Conservation (phyloP, 1,284 basidiomycete genomes). For the Tranzscheliella williamsii region DNA sequence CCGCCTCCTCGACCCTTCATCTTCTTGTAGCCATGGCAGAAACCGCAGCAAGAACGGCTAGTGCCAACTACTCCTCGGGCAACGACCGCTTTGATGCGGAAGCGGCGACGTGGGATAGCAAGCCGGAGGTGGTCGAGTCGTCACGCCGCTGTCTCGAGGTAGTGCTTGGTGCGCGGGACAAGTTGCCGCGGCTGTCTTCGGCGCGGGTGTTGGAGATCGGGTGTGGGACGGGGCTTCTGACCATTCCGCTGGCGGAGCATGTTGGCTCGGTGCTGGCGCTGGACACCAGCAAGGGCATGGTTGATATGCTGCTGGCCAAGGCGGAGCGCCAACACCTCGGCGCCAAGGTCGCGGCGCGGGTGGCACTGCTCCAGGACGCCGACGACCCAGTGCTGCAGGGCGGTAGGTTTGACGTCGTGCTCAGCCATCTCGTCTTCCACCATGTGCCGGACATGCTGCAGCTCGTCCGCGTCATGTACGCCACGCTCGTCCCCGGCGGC, state of each 20-base stretch:
- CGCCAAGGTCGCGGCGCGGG: constrained; percentile 9
- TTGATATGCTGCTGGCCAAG: constrained; percentile 31
- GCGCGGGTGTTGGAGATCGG: constrained; percentile 25
- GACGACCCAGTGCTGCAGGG: constrained; percentile 19
- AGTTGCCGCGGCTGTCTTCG: too few relatives aligned
- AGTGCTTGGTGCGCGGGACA: too few relatives aligned
- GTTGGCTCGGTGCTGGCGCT: constrained; percentile 13
- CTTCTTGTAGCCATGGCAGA: background rate
- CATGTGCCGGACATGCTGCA: constrained; percentile 27
- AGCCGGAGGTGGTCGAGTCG: constrained; percentile 29
- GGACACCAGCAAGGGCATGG: constrained; percentile 31
- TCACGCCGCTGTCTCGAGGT: constrained; percentile 17
- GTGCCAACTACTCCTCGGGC: constrained; percentile 30
- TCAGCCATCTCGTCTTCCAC: constrained; percentile 40
- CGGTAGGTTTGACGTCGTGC: constrained; percentile 11
- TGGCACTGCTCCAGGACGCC: constrained; percentile 25
- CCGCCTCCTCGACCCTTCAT: background rate
- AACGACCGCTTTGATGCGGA: constrained; percentile 36
- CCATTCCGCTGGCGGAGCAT: constrained; percentile 16
- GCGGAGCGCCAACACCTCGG: background rate
- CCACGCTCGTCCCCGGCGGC: constrained; percentile 3
- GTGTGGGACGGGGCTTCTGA: constrained; percentile 31
- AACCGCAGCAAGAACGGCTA: too few relatives aligned
- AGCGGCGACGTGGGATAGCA: constrained; percentile 29
- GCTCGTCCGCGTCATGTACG: constrained; percentile 21